Base-by-base conservation (phyloP, 2,329 filamentous ascomycete species). In the Neofusicoccum laricinum region DNA sequence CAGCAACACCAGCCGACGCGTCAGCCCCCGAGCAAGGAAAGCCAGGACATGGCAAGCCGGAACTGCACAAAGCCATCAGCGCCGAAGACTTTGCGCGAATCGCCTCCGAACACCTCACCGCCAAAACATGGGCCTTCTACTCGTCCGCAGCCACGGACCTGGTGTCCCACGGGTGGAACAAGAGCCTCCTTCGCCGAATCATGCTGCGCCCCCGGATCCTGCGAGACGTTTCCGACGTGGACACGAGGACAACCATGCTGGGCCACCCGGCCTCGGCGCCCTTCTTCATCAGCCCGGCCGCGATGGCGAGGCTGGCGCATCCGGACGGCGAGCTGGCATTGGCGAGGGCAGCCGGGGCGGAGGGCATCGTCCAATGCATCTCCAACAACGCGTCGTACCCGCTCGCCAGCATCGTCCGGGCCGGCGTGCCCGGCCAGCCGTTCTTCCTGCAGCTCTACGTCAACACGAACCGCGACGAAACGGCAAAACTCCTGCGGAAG, bases 221-320 rank as follows among this genome's bases (percentile, higher is more conserved):
- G 71, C 71, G 74, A 19, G 71, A 76, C 46, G 75, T 77, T 2
- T 72, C 73, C 19, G 67, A 74, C 25, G 70, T 74, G 1, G 71
- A 75, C 43, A 72, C 69, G 50, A 66, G 67, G 11, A 68, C 72
- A 45, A 69, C 69, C 21, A 75, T 78, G 15, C 70, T 78, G n/a
- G 77, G 77, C 2, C 68, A 75, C 45, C 69, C 66, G 58, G 70
- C 71, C 15, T 68, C 66, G 2, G 72, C 77, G 38, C 77, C 77
- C 0, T 77, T 79, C 64, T 78, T 78, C 65, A 73, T 79, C 46
- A 73, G 72, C 0, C 76, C 77, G 0, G 76, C 76, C 69, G 77
- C 76, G 0, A 75, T 73, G 1, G 69, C 76, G 30, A 73, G 73
- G 12, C 70, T 75, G 1, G 74, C 74, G 1, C 73, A 78, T 53